Evolutionary conservation across 495 filamentous ascomycete species (phyloP).

Genomic region (Aspergillus asperescens): DNA sequence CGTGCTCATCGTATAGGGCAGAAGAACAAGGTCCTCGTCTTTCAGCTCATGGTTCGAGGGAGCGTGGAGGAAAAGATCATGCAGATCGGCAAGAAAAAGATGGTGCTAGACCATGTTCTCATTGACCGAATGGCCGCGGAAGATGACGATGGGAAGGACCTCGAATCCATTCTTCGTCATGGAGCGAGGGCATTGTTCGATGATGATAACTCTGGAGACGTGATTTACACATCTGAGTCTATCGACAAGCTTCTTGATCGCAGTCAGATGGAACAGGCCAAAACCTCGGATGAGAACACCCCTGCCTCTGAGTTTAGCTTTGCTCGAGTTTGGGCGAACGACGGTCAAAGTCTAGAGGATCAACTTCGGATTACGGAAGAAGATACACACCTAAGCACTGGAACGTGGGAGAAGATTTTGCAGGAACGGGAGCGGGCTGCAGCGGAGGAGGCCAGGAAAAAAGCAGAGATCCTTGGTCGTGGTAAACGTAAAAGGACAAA

Average conservation of each 20-base stretch:
- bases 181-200: slow-evolving; percentile 83
- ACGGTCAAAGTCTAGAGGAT: slow-evolving; percentile 59
- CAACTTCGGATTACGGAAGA: slow-evolving; percentile 51
- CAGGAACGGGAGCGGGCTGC: slow-evolving; percentile 74
- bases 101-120: slow-evolving; percentile 86
- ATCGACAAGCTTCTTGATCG: slow-evolving; percentile 88
- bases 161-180: slow-evolving; percentile 84
- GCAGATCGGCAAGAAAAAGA: slow-evolving; percentile 92
- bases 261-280: slow-evolving; percentile 69
- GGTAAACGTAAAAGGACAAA: slow-evolving; percentile 61
- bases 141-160: slow-evolving; percentile 65
- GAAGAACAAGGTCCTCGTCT: slow-evolving; percentile 89
- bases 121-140: slow-evolving; percentile 84
- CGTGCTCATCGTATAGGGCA: slow-evolving; percentile 95
- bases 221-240: slow-evolving; percentile 71
- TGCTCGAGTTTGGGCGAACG: slow-evolving; percentile 89
- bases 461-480: slow-evolving; percentile 68
- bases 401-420: slow-evolving; percentile 85
- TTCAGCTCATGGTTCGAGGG: slow-evolving; percentile 84
- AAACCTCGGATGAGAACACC: slow-evolving; percentile 49
- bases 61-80: slow-evolving; percentile 94
- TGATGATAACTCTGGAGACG: slow-evolving; percentile 58
- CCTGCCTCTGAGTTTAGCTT: slow-evolving; percentile 79
- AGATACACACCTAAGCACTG: slow-evolving; percentile 43
- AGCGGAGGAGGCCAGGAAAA: slow-evolving; percentile 55